Evolutionary conservation across 176 grass and related monocot species (phyloP).

Genomic region (Coix lacrymajobi): DNA sequence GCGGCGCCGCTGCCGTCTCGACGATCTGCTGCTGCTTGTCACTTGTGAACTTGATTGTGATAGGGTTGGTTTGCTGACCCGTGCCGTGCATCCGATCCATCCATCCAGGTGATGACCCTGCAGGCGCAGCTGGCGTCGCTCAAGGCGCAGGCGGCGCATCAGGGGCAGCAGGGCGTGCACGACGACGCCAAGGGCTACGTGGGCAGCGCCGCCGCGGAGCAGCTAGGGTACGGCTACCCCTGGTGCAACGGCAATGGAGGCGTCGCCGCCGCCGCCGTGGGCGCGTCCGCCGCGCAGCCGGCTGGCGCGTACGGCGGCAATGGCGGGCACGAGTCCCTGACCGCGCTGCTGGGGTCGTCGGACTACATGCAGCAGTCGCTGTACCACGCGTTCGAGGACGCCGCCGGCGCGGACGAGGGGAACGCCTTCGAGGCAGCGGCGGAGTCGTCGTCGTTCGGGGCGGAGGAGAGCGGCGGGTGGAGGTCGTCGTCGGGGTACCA

Average conservation of each 20-base stretch:
- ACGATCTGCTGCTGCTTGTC: background rate
- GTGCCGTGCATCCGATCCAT: background rate
- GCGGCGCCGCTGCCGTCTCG: background rate
- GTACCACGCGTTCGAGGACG: conserved; percentile 24
- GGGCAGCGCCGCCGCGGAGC: conserved; percentile 2
- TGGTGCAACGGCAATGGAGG: conserved; percentile 24
- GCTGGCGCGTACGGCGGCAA: conserved; percentile 26
- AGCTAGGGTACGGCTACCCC: conserved; percentile 25
- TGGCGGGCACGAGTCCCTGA: conserved; percentile 43
- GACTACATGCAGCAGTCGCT: conserved; percentile 47
- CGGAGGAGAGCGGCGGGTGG: conserved; percentile 40
- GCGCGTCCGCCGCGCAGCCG: conserved; percentile 3
- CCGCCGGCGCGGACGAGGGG: background rate
- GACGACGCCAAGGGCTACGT: conserved; percentile 28
- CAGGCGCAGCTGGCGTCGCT: conserved; percentile 86
- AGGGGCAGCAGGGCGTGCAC: conserved; percentile 40
- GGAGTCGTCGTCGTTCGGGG: conserved; percentile 26
- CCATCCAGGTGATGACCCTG: conserved; percentile 71
- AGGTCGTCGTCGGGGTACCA: conserved; percentile 59
- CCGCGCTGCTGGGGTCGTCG: conserved; percentile 25
- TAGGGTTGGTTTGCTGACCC: background rate
- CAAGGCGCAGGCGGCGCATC: conserved; percentile 55
- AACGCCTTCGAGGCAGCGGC: conserved; percentile 30
- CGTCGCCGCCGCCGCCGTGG: background rate
- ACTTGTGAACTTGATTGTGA: background rate